Conservation (phyloP, 306 rosid genomes). For the Comarum palustre region DNA sequence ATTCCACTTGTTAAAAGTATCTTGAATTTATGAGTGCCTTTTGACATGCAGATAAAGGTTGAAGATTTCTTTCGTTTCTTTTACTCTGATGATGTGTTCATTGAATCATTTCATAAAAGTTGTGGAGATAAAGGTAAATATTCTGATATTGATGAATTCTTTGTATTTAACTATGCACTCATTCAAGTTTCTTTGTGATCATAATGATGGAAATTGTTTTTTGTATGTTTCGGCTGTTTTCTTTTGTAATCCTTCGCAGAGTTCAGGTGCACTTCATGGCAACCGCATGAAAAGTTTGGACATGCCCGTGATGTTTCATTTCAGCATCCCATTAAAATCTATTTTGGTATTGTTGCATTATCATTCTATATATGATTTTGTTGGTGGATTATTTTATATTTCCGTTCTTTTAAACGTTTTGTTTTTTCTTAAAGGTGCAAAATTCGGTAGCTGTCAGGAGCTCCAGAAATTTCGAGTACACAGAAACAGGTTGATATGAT, state of each 20-base stretch:
- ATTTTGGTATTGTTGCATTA: slow-evolving; percentile 64
- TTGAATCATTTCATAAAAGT: slow-evolving; percentile 55
- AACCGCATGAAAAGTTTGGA: slow-evolving; percentile 62
- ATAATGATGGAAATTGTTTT: background rate
- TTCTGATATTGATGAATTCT: slow-evolving; percentile 15
- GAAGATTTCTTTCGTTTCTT: slow-evolving; percentile 77
- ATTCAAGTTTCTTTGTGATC: slow-evolving; percentile 20
- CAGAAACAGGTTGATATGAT: slow-evolving; percentile 58
- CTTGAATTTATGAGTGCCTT: slow-evolving; percentile 26
- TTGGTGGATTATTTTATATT: background rate
- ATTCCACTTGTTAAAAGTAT: slow-evolving; percentile 5
- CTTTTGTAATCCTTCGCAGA: slow-evolving; percentile 47
- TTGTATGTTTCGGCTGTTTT: slow-evolving; percentile 1
- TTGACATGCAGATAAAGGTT: slow-evolving; percentile 71
- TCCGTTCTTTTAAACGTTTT: background rate
- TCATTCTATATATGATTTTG: background rate
- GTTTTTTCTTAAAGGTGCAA: slow-evolving; percentile 63
- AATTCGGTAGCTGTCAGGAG: slow-evolving; percentile 78
- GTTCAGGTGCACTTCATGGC: slow-evolving; percentile 64
- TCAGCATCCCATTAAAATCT: slow-evolving; percentile 91
- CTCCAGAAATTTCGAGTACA: slow-evolving; percentile 68
- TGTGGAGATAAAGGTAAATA: slow-evolving; percentile 89
- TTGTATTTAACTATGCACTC: slow-evolving; percentile 11
- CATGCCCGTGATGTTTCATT: slow-evolving; percentile 74
- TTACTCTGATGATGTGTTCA: slow-evolving; percentile 70